Evolutionary conservation across 139 green algal genomes (phyloP).

Genomic region (Chlorella sorokiniana): DNA sequence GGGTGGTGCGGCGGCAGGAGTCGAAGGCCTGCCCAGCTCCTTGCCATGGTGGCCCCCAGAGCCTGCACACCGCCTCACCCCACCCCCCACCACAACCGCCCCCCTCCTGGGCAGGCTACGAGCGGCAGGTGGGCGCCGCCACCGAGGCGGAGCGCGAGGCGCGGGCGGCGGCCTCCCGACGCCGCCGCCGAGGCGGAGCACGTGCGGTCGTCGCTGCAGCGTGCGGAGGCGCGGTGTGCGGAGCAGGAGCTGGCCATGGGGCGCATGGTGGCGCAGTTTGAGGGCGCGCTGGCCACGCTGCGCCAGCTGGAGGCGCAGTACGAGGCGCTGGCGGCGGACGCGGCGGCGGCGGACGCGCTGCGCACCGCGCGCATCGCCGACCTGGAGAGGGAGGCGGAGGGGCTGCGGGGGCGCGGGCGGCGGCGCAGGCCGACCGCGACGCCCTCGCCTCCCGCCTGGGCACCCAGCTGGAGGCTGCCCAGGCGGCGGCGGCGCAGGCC

Average conservation of each 20-base stretch:
- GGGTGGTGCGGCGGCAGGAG: too few species aligned
- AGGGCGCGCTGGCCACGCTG: conserved; percentile 46
- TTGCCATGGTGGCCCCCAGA: too few species aligned
- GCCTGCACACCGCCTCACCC: too few species aligned
- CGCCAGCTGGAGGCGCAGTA: conserved; percentile 56
- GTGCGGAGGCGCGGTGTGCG: conserved; percentile 24
- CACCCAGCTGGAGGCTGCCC: not conserved
- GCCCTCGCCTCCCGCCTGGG: not conserved
- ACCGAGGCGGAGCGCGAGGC: conserved; percentile 37
- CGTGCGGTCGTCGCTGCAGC: conserved; percentile 38
- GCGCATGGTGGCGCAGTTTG: conserved; percentile 51
- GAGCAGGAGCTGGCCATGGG: conserved; percentile 43
- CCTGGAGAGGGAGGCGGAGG: conserved; percentile 35
- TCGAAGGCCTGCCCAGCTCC: too few species aligned
- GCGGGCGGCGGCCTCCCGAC: not conserved
- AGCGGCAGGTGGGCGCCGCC: conserved; percentile 28
- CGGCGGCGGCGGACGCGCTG: conserved; percentile 28
- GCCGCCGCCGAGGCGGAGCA: conserved; percentile 37
- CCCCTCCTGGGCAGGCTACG: conserved; percentile 18
- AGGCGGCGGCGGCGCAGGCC: conserved; percentile 9
- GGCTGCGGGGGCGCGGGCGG: conserved; percentile 1
- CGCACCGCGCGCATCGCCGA: conserved; percentile 24
- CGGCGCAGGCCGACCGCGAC: conserved; percentile 21
- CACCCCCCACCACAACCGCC: not conserved
- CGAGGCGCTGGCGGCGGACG: conserved; percentile 32